Base-by-base conservation (phyloP, 2,329 filamentous ascomycete genomes). In the Clonostachys rhizophaga region DNA sequence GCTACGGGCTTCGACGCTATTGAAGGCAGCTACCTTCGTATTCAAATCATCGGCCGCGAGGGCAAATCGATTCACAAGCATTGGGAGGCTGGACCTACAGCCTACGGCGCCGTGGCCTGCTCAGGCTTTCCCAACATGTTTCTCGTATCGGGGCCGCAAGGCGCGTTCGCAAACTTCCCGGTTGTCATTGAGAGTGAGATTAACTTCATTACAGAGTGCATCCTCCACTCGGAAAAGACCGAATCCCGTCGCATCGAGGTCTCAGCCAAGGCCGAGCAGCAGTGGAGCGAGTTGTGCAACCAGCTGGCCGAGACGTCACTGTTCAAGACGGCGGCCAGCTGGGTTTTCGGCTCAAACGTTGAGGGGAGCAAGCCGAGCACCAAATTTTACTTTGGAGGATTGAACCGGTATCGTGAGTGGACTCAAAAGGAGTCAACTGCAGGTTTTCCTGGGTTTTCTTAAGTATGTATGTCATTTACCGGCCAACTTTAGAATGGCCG, bases 1-100 rank as follows among this genome's bases (percentile, higher is more conserved):
- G 70, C 70, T 18, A 18, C 18, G 18, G 18, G 18, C 18, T 18
- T 18, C 18, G 18, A 18, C 18, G 18, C 18, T 18, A 18, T 18
- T 18, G 18, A 18, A 18, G 18, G 18, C 18, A 18, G 94, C 36
- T 91, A 96, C 55, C 74, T 99, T 34, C 83, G 91, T 14, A 90
- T 88, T 4, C 91, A 96, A 58, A 58, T 74, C 35, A 55, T 56
- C 16, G 65, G 63, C 36, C 57, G 58, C 30, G 46, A 63, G 7
- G 62, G 60, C 13, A 47, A 52, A 7, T 54, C 52, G 5, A 52
- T 72, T 5, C 52, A 58, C 34, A 56, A 68, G 1, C 63, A 69
- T 49, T 72, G 69, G 67, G 55, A 47, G 18, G 36, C 55, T 2
- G 65, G 65, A 1, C 58, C 62, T 1, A 55, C 56, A 10, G 68